Evolutionary conservation across 352 stramenopile species (phyloP), one percentile per base, ranked within the genome.

Genomic region (Globisporangium polare): DNA sequence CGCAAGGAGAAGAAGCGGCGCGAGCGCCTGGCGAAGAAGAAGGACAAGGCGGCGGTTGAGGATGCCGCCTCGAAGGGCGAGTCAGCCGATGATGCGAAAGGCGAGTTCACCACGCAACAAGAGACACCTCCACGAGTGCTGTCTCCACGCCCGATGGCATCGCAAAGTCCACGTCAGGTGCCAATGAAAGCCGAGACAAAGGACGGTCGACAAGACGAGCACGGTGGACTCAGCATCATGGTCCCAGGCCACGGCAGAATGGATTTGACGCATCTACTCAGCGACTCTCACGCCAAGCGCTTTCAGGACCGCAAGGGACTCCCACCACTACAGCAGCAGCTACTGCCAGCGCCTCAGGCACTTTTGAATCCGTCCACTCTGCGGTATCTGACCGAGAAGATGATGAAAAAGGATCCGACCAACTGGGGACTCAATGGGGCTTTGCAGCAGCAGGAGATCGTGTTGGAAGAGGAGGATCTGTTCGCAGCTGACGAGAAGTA

Each of bases 1-100:
- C 73, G 81, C 8, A 90, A 89, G 55, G 81, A 90, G 51, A 88
- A 82, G 55, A 84, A 77, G 53, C 74, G 78, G 12, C 64, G 67
- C 31, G 78, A 88, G 33, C 78, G 75, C 37, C 18, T 79, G 27
- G 60, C 67, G 1, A 85, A 79, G 47, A 83, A 79, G 64, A 85
- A 83, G 57, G 75, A 57, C n/a, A 68, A 71, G 15, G 64, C 69
- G 20, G 63, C 70, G 22, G 50, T 63, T 13, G 42, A 39, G 15
- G 29, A 43, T 5, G 41, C 20, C 2, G 62, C 45, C 20, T 57
- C 31, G 20, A 53, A 69, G 39, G n/a, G 42, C 5, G 20, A 46
- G 24, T 10, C 41, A 42, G 6, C 29, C 2, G 33, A 53, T 31
- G 47, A 33, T 56, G 59, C 26, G 22, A 26, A 22, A 18, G 55